phyloP scores from a whole-genome alignment of 2,329 filamentous ascomycete species.

The Aschersonia sp. region DNA sequence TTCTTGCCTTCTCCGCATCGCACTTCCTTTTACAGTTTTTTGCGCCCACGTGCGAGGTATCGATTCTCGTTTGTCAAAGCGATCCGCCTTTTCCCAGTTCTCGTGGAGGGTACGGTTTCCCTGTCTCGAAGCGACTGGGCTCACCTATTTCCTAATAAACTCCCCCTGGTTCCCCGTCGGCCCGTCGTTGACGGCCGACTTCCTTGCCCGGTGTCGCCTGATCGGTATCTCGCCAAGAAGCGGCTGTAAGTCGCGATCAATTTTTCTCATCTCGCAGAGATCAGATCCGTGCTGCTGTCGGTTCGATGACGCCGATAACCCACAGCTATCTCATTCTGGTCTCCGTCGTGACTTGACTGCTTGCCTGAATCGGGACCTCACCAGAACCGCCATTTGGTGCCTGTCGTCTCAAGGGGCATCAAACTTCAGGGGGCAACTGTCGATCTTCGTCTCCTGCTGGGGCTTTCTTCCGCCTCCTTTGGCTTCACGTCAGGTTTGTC shows the following conservation, averaged over 20 bases:
- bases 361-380: background rate
- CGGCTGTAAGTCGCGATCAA: background rate
- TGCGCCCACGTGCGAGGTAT: no score
- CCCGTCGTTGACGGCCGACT: background rate
- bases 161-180: background rate
- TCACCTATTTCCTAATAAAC: no score
- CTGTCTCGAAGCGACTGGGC: no score
- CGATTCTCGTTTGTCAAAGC: no score
- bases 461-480: no score
- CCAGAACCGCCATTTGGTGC: background rate
- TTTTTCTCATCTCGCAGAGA: background rate
- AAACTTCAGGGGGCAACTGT: background rate
- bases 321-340: slow-evolving; percentile 41
- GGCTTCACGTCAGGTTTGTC: no score
- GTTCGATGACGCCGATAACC: slow-evolving; percentile 41
- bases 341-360: slow-evolving; percentile 34
- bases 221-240: background rate
- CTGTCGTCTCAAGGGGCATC: background rate
- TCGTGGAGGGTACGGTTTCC: no score
- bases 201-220: background rate
- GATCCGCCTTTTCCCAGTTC: no score
- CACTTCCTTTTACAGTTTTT: no score
- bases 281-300: background rate
- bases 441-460: no score
- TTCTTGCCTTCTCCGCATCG: no score